phyloP scores from a whole-genome alignment of 768 basidiomycete genomes.

The Sistotremastrum niveocremeum region DNA sequence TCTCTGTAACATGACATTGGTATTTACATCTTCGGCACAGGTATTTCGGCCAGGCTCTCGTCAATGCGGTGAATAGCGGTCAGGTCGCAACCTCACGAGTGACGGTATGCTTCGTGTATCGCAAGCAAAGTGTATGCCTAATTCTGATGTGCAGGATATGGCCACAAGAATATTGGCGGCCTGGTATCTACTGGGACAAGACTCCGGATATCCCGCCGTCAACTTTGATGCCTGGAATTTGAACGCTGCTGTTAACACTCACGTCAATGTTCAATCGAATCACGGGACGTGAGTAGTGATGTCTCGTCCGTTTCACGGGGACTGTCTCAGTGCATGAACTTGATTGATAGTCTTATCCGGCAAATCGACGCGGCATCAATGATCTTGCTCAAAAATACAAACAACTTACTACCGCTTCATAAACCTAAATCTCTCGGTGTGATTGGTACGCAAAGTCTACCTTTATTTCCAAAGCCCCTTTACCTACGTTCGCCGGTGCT shows the following conservation, averaged over 20 bases:
- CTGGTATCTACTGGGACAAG: slow-evolving; percentile 57
- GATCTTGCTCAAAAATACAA: slow-evolving; percentile 47
- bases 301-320: slow-evolving; percentile 4
- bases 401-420: slow-evolving; percentile 31
- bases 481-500: not conserved
- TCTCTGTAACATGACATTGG: not conserved
- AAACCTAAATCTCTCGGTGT: slow-evolving; percentile 36
- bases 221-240: slow-evolving; percentile 59
- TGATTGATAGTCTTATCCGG: slow-evolving; percentile 21
- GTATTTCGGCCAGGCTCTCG: slow-evolving; percentile 50
- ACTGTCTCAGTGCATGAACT: not conserved
- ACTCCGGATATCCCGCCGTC: slow-evolving; percentile 46
- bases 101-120: slow-evolving; percentile 28
- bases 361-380: slow-evolving; percentile 48
- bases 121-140: slow-evolving; percentile 6
- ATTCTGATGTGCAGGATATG: slow-evolving; percentile 34
- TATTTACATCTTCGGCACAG: slow-evolving; percentile 11
- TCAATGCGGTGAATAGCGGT: slow-evolving; percentile 44
- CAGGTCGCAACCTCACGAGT: slow-evolving; percentile 43
- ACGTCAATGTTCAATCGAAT: slow-evolving; percentile 27
- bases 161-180: slow-evolving; percentile 57
- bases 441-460: slow-evolving; percentile 27
- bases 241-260: slow-evolving; percentile 19
- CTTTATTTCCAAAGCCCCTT: not conserved
- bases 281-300: slow-evolving; percentile 14